These are phyloP conservation scores for Obba rivulosa DNA, from an alignment of 768 basidiomycete species.

Conservation along the genomic window DNA sequence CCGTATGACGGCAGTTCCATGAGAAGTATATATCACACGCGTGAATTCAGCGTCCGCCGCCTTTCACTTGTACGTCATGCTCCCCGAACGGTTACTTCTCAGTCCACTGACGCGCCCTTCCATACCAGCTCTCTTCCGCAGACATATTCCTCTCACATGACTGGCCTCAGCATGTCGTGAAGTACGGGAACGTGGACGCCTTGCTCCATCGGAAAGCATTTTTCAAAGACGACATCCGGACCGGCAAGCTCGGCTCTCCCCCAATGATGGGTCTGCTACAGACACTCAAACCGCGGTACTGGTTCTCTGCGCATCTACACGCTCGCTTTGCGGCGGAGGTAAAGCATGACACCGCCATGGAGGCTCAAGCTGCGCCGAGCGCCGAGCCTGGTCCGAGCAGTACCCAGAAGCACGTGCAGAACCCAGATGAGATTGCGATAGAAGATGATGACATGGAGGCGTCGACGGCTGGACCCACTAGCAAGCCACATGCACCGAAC, in stretches of 20 bases:
- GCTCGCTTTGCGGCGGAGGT: slow-evolving; percentile 76
- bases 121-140: slow-evolving; percentile 50
- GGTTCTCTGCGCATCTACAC: slow-evolving; percentile 93
- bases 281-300: slow-evolving; percentile 73
- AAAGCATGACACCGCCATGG: slow-evolving; percentile 28
- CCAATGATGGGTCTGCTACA: slow-evolving; percentile 75
- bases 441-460: neutral
- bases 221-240: slow-evolving; percentile 64
- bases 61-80: slow-evolving; percentile 57
- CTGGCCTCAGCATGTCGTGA: slow-evolving; percentile 87
- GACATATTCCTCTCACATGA: slow-evolving; percentile 92
- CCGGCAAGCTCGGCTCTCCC: slow-evolving; percentile 76
- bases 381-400: neutral
- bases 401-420: neutral
- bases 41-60: slow-evolving; percentile 78
- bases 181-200: slow-evolving; percentile 61
- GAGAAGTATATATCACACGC: slow-evolving; percentile 85
- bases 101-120: neutral
- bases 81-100: neutral
- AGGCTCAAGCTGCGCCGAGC: too few relatives aligned
- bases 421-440: neutral
- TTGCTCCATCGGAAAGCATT: slow-evolving; percentile 76
- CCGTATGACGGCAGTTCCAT: slow-evolving; percentile 74
- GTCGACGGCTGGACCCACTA: neutral
- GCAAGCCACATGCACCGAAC: slow-evolving; percentile 3